Base-by-base conservation (phyloP, 257 asterid species). In the Solanum habrochaites region DNA sequence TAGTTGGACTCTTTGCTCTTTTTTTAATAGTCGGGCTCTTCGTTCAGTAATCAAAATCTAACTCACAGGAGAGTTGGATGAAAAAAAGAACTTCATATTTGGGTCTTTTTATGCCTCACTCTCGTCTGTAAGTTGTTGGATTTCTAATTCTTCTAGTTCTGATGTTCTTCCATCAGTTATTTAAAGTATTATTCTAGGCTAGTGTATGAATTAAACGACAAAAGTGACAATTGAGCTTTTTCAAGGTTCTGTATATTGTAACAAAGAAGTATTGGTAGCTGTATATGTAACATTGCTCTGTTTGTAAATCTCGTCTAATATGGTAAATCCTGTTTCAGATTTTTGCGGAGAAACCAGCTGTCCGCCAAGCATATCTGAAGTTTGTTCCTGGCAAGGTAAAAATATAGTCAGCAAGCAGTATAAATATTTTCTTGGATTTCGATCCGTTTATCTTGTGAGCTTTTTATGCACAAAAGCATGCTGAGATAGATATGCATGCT, bases 271-370 rank as follows among this genome's bases (percentile, higher is more conserved):
- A 43, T 73, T 73, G 49, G 32, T 31, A 49, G 39, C 32, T 45
- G 13, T 25, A 35, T 47, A 42, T 23, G 52, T 71, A 58, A 12
- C 72, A 52, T 20, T 72, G 58, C 60, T 32, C 52, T 32, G 2
- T 74, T 66, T 66, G 60, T 40, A 40, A 37, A 37, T 69, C 18
- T 12, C 37, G 2, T 71, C 81, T 86, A 49, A 47, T 70, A 25
- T 35, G 70, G 85, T 85, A 32, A 74, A 58, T 66, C 47, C 31
- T 40, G 78, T 86, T 62, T 43, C 96, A 97, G 99, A 97, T 97
- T 89, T 97, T 97, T 90, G 98, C 99, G 37, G 99, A 97, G 93
- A 97, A 96, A 93, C 99, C 99, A 78, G 98, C 98, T 35, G 99
- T 97, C 88, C 98, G 99, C 81, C 94, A 95, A 92, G 99, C 99